These are phyloP conservation scores for Serendipita sp. DNA, from an alignment of 768 basidiomycete genomes.

Conservation along the genomic window DNA sequence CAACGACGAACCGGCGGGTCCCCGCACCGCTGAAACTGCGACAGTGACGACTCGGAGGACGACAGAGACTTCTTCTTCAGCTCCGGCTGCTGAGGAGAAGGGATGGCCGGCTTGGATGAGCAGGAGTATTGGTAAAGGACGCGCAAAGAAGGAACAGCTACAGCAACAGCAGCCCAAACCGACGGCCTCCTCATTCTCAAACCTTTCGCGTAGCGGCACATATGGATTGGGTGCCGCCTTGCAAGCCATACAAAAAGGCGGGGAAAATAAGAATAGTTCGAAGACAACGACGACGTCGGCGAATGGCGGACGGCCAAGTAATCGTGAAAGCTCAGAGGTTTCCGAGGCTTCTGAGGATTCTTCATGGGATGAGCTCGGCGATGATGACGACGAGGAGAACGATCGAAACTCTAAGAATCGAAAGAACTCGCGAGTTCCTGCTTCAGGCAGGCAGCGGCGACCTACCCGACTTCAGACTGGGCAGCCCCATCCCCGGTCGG, in stretches of 20 bases:
- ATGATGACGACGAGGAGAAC: background rate
- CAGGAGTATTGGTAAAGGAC: background rate
- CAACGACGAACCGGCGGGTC: background rate
- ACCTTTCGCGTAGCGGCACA: background rate
- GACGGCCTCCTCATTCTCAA: background rate
- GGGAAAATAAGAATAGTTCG: background rate
- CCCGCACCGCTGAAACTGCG: background rate
- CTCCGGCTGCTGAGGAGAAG: background rate
- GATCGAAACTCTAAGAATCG: background rate
- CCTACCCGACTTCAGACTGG: background rate
- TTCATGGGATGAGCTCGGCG: background rate
- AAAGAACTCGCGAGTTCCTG: background rate
- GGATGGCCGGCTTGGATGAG: background rate
- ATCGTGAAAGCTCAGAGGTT: background rate
- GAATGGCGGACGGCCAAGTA: background rate
- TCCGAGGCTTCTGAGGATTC: background rate
- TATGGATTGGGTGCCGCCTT: background rate
- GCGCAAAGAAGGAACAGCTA: background rate
- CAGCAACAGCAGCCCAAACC: background rate
- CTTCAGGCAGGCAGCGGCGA: background rate
- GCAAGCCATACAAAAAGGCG: background rate
- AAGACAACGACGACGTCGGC: background rate
- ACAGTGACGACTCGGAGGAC: too few species aligned
- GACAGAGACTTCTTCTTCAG: background rate
- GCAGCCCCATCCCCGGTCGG: background rate